Evolutionary conservation across 306 rosid genomes (phyloP), one percentile per base, ranked within the genome.

Genomic region (Lathyrus oleraceus): DNA sequence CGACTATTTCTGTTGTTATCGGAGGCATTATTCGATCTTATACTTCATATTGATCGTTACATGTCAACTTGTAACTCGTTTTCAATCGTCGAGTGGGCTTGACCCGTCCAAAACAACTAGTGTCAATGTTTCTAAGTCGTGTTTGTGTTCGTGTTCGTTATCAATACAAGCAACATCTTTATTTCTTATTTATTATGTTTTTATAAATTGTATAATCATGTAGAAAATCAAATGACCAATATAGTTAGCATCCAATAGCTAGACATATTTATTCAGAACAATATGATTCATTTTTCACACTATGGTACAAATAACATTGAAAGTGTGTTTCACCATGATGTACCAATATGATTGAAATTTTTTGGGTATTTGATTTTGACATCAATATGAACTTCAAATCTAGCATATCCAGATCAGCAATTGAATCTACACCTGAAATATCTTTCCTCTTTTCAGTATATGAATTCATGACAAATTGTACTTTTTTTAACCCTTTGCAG

Each of bases 311-410:
- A 28, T 52, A 53, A 62, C 25, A 53, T 61, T 70, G 69, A 71
- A 71, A 61, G 35, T 40, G 32, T 71, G 78, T 52, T 63, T 36
- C 69, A 53, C 61, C 9, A 10, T 15, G 35, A 19, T 16, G 51
- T 70, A 43, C 72, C 49, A 72, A n/a, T 44, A 54, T 69, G n/a
- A 61, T 61, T 70, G 65, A 71, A 67, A 53, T 36, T 11, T 67
- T 67, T 15, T 44, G 48, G 45, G 75, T 13, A 15, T 5, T 44
- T 74, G 58, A 68, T 45, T 11, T 35, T 56, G 52, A 74, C 63
- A 74, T 23, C 15, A 69, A 56, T 67, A 38, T 10, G 38, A 70
- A 51, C n/a, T 62, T 45, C 54, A 43, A 23, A 48, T 67, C 45
- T 67, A 17, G 72, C 13, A 36, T 17, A 0, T 45, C 57, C 65